Base-by-base conservation (phyloP, 352 stramenopile species). In the Phytophthora nicotianae region DNA sequence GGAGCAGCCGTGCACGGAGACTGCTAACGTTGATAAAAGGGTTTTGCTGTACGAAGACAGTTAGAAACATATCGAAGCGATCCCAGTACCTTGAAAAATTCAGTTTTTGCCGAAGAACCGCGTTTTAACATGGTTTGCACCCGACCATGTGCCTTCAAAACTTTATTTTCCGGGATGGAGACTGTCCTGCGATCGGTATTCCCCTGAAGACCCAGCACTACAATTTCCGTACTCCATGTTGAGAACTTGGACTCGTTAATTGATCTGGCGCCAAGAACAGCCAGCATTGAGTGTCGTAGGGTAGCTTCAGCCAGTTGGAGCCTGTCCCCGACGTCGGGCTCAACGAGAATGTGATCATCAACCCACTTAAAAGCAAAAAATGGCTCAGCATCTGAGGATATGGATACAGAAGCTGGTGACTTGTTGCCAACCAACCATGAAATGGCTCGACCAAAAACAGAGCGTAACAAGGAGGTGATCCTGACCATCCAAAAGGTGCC, bases 191-290 rank as follows among this genome's bases (percentile, higher is more conserved):
- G n/a, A 11, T 10, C 2, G 0, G 60, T 71, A 20, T 74, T 61
- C 40, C 50, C 74, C 0, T n/a, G 2, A 0, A 77, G 21, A 2
- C 53, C 69, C 0, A 76, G 42, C 0, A 48, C 67, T 0, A 61
- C 29, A 0, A 79, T n/a, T 29, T 60, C 20, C 0, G 21, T 46
- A 4, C 16, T 23, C 66, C 58, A 79, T 0, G 0, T 0, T 0
- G 66, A 65, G 53, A 75, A 72, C n/a, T 70, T 76, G 0, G 59
- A 21, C 27, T 76, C 67, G 19, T 79, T 79, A 1, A 76, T 62
- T 0, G 63, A 52, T 2, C 60, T 33, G 0, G 58, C 51, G 0
- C 63, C 67, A 8, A 74, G 41, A 0, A 72, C 47, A 0, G 57
- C 57, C 20, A 76, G 37, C 57, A 79, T 74, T 0, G 59, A 53